Evolutionary conservation across 192 early-diverging fungal species (phyloP), one percentile per base, ranked within the genome.

Genomic region (Oehlia diaphana): DNA sequence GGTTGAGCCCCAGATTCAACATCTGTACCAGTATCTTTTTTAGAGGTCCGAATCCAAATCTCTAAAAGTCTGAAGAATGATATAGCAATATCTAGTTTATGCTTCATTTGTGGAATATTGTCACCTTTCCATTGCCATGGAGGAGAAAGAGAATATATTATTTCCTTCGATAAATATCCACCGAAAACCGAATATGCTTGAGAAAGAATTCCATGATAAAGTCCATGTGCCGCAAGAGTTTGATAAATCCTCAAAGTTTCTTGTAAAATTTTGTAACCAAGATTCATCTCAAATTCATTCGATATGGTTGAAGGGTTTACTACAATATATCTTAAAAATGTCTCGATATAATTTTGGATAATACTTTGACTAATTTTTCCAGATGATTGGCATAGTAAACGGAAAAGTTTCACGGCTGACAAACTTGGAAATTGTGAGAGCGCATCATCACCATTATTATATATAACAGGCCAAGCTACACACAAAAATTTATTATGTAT

Each of bases 241-340:
- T 85, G 86, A 58, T 87, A 82, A 8, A 88, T 47, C 37, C 83
- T 82, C 23, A 90, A 37, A 9, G 81, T 83, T 67, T 88, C 87
- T 6, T 79, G 77, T 31, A 84, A 80, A 47, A 86, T 75, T 42
- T 85, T 82, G 74, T 81, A 84, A 5, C 83, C 85, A 7, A 74
- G 26, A 37, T 23, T 21, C 44, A 66, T 62, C 14, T 76, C 72
- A 21, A 50, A 49, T 39, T 73, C 28, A 26, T 66, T 72, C 12
- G 73, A 23, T 65, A 78, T 50, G 4, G 80, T 49, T 21, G 75
- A 76, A 3, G 88, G 88, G 7, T 84, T 81, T 31, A 86, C 65
- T 0, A 83, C 82, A 50, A 90, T 49, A 72, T 86, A 90, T 4
- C 84, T 85, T 9, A 88, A 79, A 12, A 86, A 77, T 14, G 81